A percentile compares a stretch with the other conserved stretches of the same genome.
Conservation (phyloP, 2,329 filamentous ascomycete species). For the Ophiostoma sp. region DNA sequence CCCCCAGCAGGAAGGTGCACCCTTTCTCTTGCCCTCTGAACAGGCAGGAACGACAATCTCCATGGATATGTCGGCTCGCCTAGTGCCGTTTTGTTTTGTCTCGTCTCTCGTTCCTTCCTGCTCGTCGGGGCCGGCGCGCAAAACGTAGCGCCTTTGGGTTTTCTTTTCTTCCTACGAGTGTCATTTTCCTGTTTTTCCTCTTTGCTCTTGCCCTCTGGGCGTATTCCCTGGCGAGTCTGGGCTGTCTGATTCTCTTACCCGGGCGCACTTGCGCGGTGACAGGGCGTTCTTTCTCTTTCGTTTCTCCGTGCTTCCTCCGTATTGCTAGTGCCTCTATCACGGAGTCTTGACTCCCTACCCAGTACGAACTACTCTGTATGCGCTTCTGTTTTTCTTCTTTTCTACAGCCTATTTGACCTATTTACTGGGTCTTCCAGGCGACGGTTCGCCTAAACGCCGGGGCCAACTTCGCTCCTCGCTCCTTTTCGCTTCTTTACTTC, state of each 20-base stretch:
- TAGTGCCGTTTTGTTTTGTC: conserved; percentile 4
- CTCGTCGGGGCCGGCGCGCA: conserved; percentile 17
- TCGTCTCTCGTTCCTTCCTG: conserved; percentile 8
- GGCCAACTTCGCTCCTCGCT: background rate
- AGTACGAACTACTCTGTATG: background rate
- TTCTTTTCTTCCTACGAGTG: background rate
- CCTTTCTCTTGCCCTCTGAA: background rate
- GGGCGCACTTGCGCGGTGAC: background rate
- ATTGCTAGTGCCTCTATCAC: background rate
- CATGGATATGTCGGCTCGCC: conserved; percentile 21
- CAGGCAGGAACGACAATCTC: conserved; percentile 14
- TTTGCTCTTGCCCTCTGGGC: background rate
- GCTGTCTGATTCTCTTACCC: background rate
- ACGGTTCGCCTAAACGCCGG: background rate
- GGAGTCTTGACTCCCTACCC: background rate
- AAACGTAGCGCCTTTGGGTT: background rate
- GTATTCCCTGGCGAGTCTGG: background rate
- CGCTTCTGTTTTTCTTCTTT: background rate
- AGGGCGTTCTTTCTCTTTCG: background rate
- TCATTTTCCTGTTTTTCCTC: background rate
- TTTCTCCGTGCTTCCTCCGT: conserved; percentile 18
- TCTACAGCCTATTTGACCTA: background rate
- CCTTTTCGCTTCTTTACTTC: conserved; percentile 7
- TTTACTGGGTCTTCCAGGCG: conserved; percentile 10
- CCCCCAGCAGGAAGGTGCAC: background rate